Evolutionary conservation across 371 early-diverging fungal species (phyloP), one percentile per base, ranked within the genome.

Genomic region (Mucor irregularis): DNA sequence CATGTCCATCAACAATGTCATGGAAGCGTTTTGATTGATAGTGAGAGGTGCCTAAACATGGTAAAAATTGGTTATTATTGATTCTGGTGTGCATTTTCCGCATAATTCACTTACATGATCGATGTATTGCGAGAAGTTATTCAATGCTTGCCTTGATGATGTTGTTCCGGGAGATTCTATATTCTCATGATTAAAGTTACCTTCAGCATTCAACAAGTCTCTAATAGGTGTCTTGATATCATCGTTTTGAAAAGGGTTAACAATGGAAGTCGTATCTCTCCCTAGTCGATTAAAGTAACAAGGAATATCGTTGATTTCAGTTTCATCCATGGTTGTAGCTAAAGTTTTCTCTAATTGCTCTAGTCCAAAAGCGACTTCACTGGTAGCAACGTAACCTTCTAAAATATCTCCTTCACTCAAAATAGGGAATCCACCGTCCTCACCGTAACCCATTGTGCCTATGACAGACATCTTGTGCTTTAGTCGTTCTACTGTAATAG

Each of bases 1-100:
- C 56, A 97, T 64, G 46, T 94, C 94, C 65, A 89, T 76, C 8
- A 92, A 87, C n/a, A 94, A 56, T 45, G 95, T 95, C 79, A 94
- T 89, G 17, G 93, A 89, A 14, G 92, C 77, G 47, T 84, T 79
- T 3, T 83, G 65, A 16, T 85, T 76, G 8, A 96, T 81, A 1
- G 89, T 78, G 11, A 95, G 51, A 0, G 97, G 97, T 1, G 94
- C 90, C 81, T 84, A 56, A 35, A 44, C 33, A 26, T 56, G 29
- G n/a, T 39, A 45, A 45, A 39, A 35, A n/a, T 35, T 37, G 22
- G 19, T 26, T 7, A 8, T 19, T 26, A 52, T 31, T 43, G 37
- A 39, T 19, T 19, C 4, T 19, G 21, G 14, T 14, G 3, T 19
- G 4, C 5, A 16, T 37, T 13, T 11, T 37, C 16, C 5, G n/a